These are phyloP conservation scores for Amylostereum areolatum DNA, from an alignment of 1,284 basidiomycete species.

Conservation along the genomic window DNA sequence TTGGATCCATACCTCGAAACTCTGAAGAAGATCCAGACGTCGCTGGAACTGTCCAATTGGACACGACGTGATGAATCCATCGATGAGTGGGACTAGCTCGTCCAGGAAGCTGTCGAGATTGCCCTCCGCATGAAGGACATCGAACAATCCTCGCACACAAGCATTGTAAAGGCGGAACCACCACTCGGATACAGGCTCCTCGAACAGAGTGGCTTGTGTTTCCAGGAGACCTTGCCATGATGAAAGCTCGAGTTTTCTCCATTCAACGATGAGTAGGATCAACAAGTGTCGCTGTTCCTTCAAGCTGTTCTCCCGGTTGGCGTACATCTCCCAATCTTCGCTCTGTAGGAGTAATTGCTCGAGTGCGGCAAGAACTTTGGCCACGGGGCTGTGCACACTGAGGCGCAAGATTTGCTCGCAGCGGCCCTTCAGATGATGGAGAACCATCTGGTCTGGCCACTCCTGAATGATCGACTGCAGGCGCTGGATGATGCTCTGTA, in stretches of 20 bases:
- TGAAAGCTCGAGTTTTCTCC: slow-evolving; percentile 86
- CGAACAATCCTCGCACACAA: slow-evolving; percentile 59
- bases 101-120: slow-evolving; percentile 50
- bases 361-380: slow-evolving; percentile 78
- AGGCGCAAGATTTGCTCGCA: slow-evolving; percentile 69
- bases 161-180: slow-evolving; percentile 93
- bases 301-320: slow-evolving; percentile 83
- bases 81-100: slow-evolving; percentile 73
- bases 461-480: slow-evolving; percentile 61
- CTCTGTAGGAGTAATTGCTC: slow-evolving; percentile 86
- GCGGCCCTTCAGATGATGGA: slow-evolving; percentile 78
- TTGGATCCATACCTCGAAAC: slow-evolving; percentile 55
- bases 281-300: slow-evolving; percentile 62
- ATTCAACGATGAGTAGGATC: slow-evolving; percentile 76
- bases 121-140: slow-evolving; percentile 34
- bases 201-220: slow-evolving; percentile 59
- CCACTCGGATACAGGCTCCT: slow-evolving; percentile 69
- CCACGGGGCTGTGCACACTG: slow-evolving; percentile 69
- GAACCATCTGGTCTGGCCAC: slow-evolving; percentile 98
- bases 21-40: slow-evolving; percentile 66
- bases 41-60: slow-evolving; percentile 79
- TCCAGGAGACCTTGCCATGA: slow-evolving; percentile 86
- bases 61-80: slow-evolving; percentile 75
- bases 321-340: slow-evolving; percentile 96
- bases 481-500: slow-evolving; percentile 48